A percentile compares a stretch with the other conserved stretches of the same genome.
These are phyloP conservation scores for Cicer pinnatifidum DNA, from an alignment of 306 rosid species.

Conservation along the genomic window DNA sequence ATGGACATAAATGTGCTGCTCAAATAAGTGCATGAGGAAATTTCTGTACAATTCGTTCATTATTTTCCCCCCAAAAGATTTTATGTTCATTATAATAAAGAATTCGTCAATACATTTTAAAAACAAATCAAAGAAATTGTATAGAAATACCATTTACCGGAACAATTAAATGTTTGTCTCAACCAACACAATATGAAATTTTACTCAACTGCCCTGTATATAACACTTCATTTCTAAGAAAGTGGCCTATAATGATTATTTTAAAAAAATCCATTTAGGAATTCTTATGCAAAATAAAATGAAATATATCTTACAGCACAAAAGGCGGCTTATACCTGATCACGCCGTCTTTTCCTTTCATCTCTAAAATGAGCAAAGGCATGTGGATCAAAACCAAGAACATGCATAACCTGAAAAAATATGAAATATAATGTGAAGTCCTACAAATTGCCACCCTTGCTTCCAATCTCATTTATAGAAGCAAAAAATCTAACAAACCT, in stretches of 20 bases:
- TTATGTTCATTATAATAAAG: neutral
- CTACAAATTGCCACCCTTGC: conserved; percentile 25
- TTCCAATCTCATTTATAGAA: conserved; percentile 33
- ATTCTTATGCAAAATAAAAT: neutral
- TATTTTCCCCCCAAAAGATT: conserved; percentile 6
- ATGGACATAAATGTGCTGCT: neutral
- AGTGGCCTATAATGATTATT: neutral
- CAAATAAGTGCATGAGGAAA: neutral
- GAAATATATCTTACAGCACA: conserved; percentile 22
- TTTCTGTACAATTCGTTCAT: neutral
- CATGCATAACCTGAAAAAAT: conserved; percentile 86
- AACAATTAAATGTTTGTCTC: conserved; percentile 8
- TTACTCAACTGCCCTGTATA: neutral
- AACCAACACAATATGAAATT: conserved; percentile 17
- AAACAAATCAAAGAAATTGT: conserved; percentile 28
- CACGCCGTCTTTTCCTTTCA: conserved; percentile 92
- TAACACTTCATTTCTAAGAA: conserved; percentile 9
- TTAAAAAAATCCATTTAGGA: neutral
- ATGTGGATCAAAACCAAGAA: conserved; percentile 99
- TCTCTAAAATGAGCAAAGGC: conserved; percentile 99
- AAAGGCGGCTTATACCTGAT: conserved; percentile 59
- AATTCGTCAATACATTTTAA: conserved; percentile 14
- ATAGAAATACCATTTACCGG: conserved; percentile 9
- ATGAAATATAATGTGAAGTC: conserved; percentile 39
- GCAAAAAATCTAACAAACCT: conserved; percentile 60